These are phyloP conservation scores for Penicillium italicum DNA, from an alignment of 2,329 filamentous ascomycete species.

Conservation along the genomic window DNA sequence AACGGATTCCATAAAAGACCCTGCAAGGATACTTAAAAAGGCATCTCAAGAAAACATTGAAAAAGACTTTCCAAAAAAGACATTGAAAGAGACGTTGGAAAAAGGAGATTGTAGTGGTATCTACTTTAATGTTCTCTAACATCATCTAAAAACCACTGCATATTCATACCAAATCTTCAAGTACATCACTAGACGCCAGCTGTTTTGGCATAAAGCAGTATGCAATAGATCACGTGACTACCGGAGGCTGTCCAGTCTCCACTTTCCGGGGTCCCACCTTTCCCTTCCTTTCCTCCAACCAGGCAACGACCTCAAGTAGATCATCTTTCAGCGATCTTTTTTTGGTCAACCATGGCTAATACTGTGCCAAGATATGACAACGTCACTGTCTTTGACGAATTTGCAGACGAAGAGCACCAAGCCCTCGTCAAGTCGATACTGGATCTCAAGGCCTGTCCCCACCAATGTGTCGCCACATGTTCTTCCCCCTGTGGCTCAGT, in stretches of 20 bases:
- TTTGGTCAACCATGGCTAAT: background rate
- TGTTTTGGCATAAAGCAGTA: too few species aligned
- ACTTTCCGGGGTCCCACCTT: background rate
- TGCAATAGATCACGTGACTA: background rate
- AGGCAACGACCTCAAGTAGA: background rate
- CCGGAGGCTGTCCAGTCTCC: background rate
- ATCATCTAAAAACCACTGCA: background rate
- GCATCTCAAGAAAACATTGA: too few species aligned
- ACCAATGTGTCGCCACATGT: too few species aligned
- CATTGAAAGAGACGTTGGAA: too few species aligned
- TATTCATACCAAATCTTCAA: background rate
- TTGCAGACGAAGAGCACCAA: too few species aligned
- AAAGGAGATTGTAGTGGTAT: background rate
- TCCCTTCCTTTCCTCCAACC: background rate
- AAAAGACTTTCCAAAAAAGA: too few species aligned
- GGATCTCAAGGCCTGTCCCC: too few species aligned
- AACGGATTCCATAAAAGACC: too few species aligned
- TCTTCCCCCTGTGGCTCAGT: too few species aligned
- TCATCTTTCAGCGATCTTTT: background rate
- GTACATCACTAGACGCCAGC: background rate
- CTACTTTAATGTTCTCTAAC: background rate
- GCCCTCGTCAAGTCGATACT: too few species aligned
- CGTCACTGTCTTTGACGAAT: background rate
- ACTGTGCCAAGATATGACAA: background rate
- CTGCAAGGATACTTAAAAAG: too few species aligned